These are phyloP conservation scores for Aspergillus indologenus DNA, from an alignment of 495 filamentous ascomycete genomes.

Conservation along the genomic window DNA sequence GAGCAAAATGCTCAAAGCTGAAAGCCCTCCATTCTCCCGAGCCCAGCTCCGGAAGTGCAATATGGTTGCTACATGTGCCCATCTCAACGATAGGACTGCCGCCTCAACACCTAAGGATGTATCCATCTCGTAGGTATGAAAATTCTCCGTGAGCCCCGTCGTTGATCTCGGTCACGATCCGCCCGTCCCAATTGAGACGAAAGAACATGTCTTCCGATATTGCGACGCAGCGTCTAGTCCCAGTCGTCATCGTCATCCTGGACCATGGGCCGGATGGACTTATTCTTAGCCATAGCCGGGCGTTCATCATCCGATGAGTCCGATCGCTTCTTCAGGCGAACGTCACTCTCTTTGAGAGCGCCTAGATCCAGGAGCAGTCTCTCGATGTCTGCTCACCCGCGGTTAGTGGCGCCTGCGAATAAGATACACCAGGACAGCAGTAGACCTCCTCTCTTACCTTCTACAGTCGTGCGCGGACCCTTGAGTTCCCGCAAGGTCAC, in stretches of 20 bases:
- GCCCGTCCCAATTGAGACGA: background rate
- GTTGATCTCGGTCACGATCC: background rate
- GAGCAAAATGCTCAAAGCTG: background rate
- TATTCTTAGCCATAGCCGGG: slow-evolving; percentile 44
- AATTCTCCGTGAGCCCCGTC: background rate
- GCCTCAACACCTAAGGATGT: background rate
- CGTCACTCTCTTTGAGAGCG: slow-evolving; percentile 71
- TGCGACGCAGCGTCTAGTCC: slow-evolving; percentile 48
- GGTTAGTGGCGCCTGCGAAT: background rate
- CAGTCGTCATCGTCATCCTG: slow-evolving; percentile 75
- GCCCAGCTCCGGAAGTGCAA: background rate
- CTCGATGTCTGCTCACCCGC: slow-evolving; percentile 54
- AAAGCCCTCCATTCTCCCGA: background rate
- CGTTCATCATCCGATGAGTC: slow-evolving; percentile 56
- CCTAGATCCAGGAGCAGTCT: slow-evolving; percentile 76
- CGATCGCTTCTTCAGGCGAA: slow-evolving; percentile 64
- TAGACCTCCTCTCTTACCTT: slow-evolving; percentile 40
- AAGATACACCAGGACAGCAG: background rate
- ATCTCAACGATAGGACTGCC: background rate
- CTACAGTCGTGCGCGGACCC: slow-evolving; percentile 64
- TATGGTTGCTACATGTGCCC: background rate
- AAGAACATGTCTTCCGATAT: background rate
- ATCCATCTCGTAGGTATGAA: background rate
- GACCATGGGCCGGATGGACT: slow-evolving; percentile 26
- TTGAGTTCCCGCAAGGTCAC: slow-evolving; percentile 79